phyloP scores from a whole-genome alignment of 78 protist species.

The slime mould (Dictyostelium discoideum) region DNA sequence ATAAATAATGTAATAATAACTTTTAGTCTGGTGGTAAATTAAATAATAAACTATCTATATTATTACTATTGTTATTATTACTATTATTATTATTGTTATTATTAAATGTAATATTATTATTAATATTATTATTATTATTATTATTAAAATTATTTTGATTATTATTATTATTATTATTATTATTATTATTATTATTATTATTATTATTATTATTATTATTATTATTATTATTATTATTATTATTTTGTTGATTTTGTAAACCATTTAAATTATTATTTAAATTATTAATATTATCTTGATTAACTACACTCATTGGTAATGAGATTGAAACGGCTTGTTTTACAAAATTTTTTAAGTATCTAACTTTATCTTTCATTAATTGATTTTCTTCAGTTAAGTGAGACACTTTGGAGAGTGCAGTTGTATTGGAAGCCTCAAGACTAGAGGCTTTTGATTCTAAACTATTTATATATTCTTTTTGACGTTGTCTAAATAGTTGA shows the following conservation, averaged over 20 bases:
- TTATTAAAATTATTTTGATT: no score
- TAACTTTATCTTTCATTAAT: slow-evolving; percentile 57
- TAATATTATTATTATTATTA: no score
- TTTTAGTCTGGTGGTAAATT: neutral
- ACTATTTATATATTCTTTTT: slow-evolving; percentile 51
- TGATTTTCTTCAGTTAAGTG: slow-evolving; percentile 10
- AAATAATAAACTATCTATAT: neutral
- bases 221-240: neutral
- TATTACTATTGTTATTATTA: neutral
- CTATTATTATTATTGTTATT: no score
- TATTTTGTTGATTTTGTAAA: neutral
- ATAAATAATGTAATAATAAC: no score
- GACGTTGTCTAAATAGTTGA: slow-evolving; percentile 68
- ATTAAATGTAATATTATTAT: neutral
- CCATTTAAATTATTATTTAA: slow-evolving; percentile 8
- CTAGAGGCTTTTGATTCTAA: slow-evolving; percentile 38
- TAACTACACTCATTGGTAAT: slow-evolving; percentile 17
- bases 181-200: slow-evolving; percentile 4
- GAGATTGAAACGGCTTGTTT: slow-evolving; percentile 59
- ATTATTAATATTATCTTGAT: neutral
- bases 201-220: neutral
- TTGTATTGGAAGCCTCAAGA: slow-evolving; percentile 23
- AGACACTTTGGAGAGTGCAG: slow-evolving; percentile 24
- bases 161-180: neutral
- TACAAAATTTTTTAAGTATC: slow-evolving; percentile 51